Evolutionary conservation across 176 grass and related monocot genomes (phyloP), one percentile per base, ranked within the genome.

Genomic region (Eragrostis curvula): DNA sequence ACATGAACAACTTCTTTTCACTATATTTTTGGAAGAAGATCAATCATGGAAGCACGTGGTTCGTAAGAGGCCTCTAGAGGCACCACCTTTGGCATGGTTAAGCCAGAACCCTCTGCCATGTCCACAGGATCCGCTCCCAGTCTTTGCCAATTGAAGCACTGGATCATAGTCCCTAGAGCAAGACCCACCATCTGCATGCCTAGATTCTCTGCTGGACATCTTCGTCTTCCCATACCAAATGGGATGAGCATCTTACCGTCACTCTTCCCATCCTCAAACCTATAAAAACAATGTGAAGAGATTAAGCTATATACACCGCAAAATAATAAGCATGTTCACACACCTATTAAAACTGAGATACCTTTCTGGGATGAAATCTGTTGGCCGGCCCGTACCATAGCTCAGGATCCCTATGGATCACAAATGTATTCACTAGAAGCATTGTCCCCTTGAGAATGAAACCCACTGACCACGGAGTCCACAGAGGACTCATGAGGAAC

Each of bases 101-200:
- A 21, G 11, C 71, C 50, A 23, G 49, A 56, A 12, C 71, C 71
- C 71, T 74, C 71, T 0, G 28, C 3, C 71, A 74, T 74, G 50
- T 56, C 71, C 18, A 74, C 71, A 56, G 55, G 71, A 39, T 74
- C 29, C 29, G 40, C 50, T n/a, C 50, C 71, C 3, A 56, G 11
- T 74, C 71, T 74, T 23, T 74, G 18, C 71, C 71, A 74, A 56
- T 15, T 21, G 71, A 74, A 74, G 20, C 50, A 56, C 29, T 74
- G 71, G 30, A 74, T 74, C 50, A 56, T 23, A 56, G 71, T 74
- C 7, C 71, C 71, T 1, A 74, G 71, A 39, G 71, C 71, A 56
- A 74, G 71, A 11, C 71, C 50, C 8, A 56, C 71, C 71, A 74
- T 74, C 50, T 74, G 50, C 71, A 41, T 56, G 11, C 71, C 71